These are phyloP conservation scores for Pyrenophora teres DNA, from an alignment of 2,329 filamentous ascomycete genomes.

Conservation along the genomic window DNA sequence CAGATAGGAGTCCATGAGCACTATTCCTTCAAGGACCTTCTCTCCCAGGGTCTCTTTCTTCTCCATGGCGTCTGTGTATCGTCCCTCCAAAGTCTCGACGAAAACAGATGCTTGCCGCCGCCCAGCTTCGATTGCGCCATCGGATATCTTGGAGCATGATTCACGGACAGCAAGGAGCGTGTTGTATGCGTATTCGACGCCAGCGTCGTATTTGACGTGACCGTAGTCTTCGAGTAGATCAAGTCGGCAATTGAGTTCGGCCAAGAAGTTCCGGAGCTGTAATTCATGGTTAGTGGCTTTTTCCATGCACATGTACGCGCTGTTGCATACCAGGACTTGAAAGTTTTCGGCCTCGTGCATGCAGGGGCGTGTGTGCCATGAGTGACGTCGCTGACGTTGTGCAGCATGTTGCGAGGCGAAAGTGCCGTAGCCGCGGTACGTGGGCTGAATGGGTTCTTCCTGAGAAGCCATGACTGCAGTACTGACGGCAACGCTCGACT, in stretches of 20 bases:
- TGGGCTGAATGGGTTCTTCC: conserved; percentile 50
- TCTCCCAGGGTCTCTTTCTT: conserved; percentile 88
- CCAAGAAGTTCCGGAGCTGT: conserved; percentile 78
- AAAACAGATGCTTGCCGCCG: conserved; percentile 82
- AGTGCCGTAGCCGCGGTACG: conserved; percentile 45
- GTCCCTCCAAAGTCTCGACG: conserved; percentile 86
- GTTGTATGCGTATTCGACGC: conserved; percentile 81
- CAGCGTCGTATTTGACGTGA: conserved; percentile 79
- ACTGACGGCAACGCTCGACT: conserved; percentile 30
- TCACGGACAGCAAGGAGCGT: conserved; percentile 86
- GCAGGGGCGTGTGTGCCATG: conserved; percentile 53
- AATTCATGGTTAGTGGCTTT: conserved; percentile 21
- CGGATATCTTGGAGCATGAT: conserved; percentile 86
- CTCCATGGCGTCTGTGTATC: conserved; percentile 83
- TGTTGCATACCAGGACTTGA: conserved; percentile 47
- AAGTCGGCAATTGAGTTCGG: conserved; percentile 82
- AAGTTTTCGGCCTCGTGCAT: conserved; percentile 54
- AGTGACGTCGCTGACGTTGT: conserved; percentile 52
- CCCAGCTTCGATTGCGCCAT: conserved; percentile 85
- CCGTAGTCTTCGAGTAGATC: conserved; percentile 89
- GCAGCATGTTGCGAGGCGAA: conserved; percentile 23
- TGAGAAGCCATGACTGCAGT: conserved; percentile 45
- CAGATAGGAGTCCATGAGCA: conserved; percentile 82
- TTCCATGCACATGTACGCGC: not conserved
- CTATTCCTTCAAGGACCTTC: conserved; percentile 86